Conservation (phyloP, 257 asterid species). For the Linderniella brevidens region DNA sequence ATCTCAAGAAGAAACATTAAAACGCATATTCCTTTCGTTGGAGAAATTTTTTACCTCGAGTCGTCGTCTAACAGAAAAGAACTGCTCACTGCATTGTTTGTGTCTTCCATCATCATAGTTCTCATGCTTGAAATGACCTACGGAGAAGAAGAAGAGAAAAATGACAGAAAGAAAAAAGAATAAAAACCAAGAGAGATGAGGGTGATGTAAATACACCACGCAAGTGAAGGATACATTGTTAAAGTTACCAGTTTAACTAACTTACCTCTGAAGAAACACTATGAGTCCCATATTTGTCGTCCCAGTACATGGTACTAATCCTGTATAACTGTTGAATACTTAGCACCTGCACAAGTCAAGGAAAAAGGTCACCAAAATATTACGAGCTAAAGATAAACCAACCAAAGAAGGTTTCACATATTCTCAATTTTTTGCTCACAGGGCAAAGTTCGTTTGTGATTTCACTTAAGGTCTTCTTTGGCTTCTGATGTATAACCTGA, state of each 20-base stretch:
- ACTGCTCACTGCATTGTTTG: slow-evolving; percentile 70
- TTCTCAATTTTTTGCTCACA: slow-evolving; percentile 29
- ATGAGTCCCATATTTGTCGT: slow-evolving; percentile 95
- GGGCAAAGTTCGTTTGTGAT: slow-evolving; percentile 91
- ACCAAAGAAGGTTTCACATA: slow-evolving; percentile 7
- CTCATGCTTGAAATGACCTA: slow-evolving; percentile 78
- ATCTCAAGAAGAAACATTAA: background rate
- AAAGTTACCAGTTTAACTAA: background rate
- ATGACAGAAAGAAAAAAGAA: slow-evolving; percentile 7
- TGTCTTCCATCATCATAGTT: slow-evolving; percentile 66
- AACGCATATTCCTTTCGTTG: background rate
- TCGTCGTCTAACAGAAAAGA: slow-evolving; percentile 81
- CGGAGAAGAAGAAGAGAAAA: slow-evolving; percentile 7
- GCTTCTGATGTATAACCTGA: slow-evolving; percentile 98
- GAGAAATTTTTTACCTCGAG: slow-evolving; percentile 41
- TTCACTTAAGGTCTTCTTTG: slow-evolving; percentile 80
- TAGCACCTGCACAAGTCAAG: slow-evolving; percentile 44
- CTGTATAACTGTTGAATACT: slow-evolving; percentile 94
- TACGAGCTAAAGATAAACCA: slow-evolving; percentile 4
- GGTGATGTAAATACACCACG: slow-evolving; percentile 6
- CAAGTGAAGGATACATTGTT: background rate
- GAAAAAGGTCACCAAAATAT: slow-evolving; percentile 4
- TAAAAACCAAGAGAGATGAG: background rate
- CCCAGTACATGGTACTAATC: slow-evolving; percentile 99
- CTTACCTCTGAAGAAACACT: slow-evolving; percentile 91